Evolutionary conservation across 352 stramenopile genomes (phyloP).

Genomic region (Elongisporangium senticosum): DNA sequence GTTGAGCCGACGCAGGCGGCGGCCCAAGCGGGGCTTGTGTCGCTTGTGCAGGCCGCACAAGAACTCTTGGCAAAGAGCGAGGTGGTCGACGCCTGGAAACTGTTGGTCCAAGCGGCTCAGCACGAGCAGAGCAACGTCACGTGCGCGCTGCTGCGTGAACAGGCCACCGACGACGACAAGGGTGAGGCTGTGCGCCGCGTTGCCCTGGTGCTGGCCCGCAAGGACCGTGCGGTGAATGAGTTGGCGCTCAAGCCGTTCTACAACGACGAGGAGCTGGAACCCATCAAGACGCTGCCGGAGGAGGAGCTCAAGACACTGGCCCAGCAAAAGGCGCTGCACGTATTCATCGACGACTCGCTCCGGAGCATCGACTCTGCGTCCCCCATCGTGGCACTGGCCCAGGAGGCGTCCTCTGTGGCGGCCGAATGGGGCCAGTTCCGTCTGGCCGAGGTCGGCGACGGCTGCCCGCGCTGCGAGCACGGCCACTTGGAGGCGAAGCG

Average conservation of each 20-base stretch:
- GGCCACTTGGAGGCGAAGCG: conserved; percentile 54
- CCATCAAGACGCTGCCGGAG: conserved; percentile 14
- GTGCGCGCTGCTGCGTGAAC: conserved; percentile 32
- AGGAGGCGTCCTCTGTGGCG: conserved; percentile 9
- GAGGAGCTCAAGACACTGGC: conserved; percentile 14
- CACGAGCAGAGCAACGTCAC: conserved; percentile 25
- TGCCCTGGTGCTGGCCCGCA: conserved; percentile 51
- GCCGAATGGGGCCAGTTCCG: conserved; percentile 53
- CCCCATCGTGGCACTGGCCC: conserved; percentile 7
- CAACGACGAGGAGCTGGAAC: conserved; percentile 46
- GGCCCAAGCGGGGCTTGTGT: neutral
- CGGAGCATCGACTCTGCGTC: conserved; percentile 10
- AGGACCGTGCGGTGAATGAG: conserved; percentile 63
- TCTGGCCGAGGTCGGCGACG: conserved; percentile 55
- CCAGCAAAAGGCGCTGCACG: conserved; percentile 15
- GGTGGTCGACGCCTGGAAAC: conserved; percentile 24
- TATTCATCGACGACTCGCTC: conserved; percentile 75
- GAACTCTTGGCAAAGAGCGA: conserved; percentile 19
- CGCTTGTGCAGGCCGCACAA: neutral
- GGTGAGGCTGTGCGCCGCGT: conserved; percentile 11
- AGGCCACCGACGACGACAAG: conserved; percentile 14
- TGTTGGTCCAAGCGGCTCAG: conserved; percentile 8
- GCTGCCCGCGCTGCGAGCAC: conserved; percentile 46
- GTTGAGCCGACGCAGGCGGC: neutral
- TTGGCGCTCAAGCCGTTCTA: conserved; percentile 69